phyloP scores from a whole-genome alignment of 1,284 basidiomycete species.

The Singerocomus inundabilis region DNA sequence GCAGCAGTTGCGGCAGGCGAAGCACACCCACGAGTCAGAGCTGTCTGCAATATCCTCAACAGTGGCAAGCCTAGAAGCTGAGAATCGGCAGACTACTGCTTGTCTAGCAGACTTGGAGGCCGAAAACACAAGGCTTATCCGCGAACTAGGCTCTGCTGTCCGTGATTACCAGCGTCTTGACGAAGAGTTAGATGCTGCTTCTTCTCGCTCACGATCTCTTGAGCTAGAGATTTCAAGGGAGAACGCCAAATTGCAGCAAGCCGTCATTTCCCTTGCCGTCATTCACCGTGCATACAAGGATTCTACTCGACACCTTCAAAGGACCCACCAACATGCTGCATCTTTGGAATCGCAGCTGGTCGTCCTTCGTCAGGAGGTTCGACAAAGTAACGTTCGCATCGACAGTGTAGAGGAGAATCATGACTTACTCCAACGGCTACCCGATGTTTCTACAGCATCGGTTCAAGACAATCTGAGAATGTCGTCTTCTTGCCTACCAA shows the following conservation, averaged over 20 bases:
- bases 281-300: slow-evolving; percentile 24
- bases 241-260: slow-evolving; percentile 24
- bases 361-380: slow-evolving; percentile 11
- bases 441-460: neutral
- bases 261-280: slow-evolving; percentile 35
- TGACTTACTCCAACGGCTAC: slow-evolving; percentile 7
- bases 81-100: slow-evolving; percentile 12
- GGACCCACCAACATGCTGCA: slow-evolving; percentile 1
- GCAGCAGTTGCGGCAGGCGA: slow-evolving; percentile 32
- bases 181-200: slow-evolving; percentile 8
- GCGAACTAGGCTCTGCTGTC: slow-evolving; percentile 16
- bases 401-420: slow-evolving; percentile 11
- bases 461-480: slow-evolving; percentile 26
- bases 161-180: slow-evolving; percentile 10
- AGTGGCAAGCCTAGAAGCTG: slow-evolving; percentile 14
- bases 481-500: slow-evolving; percentile 15
- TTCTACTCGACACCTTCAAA: slow-evolving; percentile 13
- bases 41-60: slow-evolving; percentile 19
- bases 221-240: slow-evolving; percentile 9
- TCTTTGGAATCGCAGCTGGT: slow-evolving; percentile 23
- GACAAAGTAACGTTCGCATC: slow-evolving; percentile 1
- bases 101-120: slow-evolving; percentile 16
- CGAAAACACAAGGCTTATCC: slow-evolving; percentile 16
- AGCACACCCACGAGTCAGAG: slow-evolving; percentile 15
- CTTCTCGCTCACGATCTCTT: slow-evolving; percentile 9